These are phyloP conservation scores for Lactarius sp. DNA, from an alignment of 768 basidiomycete genomes.

Conservation along the genomic window DNA sequence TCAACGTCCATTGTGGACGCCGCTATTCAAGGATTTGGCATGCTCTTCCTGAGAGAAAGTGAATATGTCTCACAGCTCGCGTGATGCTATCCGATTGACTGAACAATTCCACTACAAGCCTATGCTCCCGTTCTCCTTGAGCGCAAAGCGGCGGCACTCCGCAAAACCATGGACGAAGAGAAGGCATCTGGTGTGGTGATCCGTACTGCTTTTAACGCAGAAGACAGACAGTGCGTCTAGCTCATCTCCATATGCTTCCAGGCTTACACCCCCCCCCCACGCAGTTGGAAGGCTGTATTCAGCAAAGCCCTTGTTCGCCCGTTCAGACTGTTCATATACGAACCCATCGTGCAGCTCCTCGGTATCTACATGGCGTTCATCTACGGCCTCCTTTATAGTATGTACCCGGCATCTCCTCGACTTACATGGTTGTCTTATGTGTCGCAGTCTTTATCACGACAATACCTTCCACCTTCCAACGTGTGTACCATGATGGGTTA, in stretches of 20 bases:
- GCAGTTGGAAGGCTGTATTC: constrained; percentile 52
- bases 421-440: background rate
- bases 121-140: constrained; percentile 37
- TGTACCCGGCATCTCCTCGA: background rate
- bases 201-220: constrained; percentile 43
- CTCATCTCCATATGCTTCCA: background rate
- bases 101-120: constrained; percentile 21
- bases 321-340: constrained; percentile 52
- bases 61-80: constrained; percentile 23
- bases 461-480: constrained; percentile 53
- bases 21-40: constrained; percentile 48
- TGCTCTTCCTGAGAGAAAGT: constrained; percentile 64
- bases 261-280: background rate
- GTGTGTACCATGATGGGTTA: constrained; percentile 47
- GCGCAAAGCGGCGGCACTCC: constrained; percentile 47
- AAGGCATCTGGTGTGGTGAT: constrained; percentile 38
- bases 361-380: constrained; percentile 66
- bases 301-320: constrained; percentile 57
- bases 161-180: constrained; percentile 44
- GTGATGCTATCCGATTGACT: background rate
- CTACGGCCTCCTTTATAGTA: constrained; percentile 39
- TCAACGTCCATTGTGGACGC: constrained; percentile 57
- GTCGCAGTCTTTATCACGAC: constrained; percentile 59
- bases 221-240: constrained; percentile 40
- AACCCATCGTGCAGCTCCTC: constrained; percentile 65